Evolutionary conservation across 1,139 yeast genomes (phyloP).

Genomic region (Yamadazyma epiphylla): DNA sequence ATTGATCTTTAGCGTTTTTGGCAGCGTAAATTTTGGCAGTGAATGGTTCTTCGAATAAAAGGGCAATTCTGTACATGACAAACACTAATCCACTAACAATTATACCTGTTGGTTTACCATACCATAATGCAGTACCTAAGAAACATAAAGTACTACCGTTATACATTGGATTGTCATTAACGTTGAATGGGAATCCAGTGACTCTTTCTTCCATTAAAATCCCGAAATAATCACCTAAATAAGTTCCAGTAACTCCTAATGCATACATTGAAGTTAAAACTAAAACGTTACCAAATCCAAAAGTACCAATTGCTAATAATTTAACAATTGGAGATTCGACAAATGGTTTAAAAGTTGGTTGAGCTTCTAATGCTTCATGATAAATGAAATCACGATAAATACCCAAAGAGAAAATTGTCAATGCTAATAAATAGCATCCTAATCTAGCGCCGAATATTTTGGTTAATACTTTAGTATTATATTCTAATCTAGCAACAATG

Average conservation of each 20-base stretch:
- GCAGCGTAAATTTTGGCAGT: conserved; percentile 63
- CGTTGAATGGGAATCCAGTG: conserved; percentile 90
- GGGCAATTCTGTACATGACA: conserved; percentile 79
- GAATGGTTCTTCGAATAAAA: conserved; percentile 91
- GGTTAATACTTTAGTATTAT: conserved; percentile 70
- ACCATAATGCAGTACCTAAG: conserved; percentile 85
- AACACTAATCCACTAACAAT: conserved; percentile 68
- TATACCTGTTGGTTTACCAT: conserved; percentile 87
- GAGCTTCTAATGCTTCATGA: conserved; percentile 51
- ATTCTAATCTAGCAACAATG: conserved; percentile 81
- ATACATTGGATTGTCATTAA: conserved; percentile 93
- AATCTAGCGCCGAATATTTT: conserved; percentile 64
- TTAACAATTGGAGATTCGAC: conserved; percentile 33
- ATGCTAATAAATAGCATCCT: conserved; percentile 84
- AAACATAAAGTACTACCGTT: conserved; percentile 87
- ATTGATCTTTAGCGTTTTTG: conserved; percentile 6
- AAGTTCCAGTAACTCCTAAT: conserved; percentile 95
- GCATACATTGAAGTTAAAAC: conserved; percentile 87
- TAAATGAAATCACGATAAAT: conserved; percentile 75
- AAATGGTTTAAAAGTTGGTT: conserved; percentile 52
- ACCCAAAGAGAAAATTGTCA: conserved; percentile 80
- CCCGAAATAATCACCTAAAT: conserved; percentile 95
- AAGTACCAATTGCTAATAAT: conserved; percentile 33
- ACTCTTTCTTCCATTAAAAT: conserved; percentile 88
- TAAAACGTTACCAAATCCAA: conserved; percentile 71